Evolutionary conservation across 2,329 filamentous ascomycete genomes (phyloP).

Genomic region (Penicillium nordicum): DNA sequence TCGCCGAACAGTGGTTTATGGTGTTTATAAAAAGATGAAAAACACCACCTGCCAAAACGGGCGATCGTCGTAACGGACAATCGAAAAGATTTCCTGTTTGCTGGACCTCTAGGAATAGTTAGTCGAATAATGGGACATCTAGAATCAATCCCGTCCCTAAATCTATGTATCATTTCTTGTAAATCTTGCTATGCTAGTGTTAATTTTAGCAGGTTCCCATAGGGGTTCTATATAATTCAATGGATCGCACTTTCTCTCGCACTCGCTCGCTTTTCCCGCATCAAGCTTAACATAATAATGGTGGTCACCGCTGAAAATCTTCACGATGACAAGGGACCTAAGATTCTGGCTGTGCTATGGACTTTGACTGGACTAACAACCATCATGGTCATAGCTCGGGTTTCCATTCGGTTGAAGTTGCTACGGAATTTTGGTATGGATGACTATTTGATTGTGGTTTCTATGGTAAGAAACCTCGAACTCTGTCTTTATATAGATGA

Average conservation of each 20-base stretch:
- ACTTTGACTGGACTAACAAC: constrained; percentile 31
- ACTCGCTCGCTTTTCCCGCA: background rate
- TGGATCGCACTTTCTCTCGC: background rate
- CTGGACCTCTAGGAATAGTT: background rate
- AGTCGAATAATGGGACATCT: background rate
- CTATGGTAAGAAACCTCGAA: constrained; percentile 26
- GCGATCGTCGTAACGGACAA: background rate
- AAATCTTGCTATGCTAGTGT: background rate
- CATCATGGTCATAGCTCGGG: constrained; percentile 31
- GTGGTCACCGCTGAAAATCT: constrained; percentile 9
- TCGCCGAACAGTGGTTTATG: background rate
- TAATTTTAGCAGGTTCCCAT: background rate
- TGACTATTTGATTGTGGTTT: constrained; percentile 37
- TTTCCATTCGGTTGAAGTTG: constrained; percentile 34
- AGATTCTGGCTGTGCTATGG: constrained; percentile 33
- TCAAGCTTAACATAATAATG: constrained; percentile 6
- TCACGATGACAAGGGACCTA: constrained; percentile 35
- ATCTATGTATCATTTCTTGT: background rate
- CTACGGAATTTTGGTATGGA: constrained; percentile 36
- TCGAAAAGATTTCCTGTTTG: background rate
- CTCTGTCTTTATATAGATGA: background rate
- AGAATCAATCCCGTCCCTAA: background rate
- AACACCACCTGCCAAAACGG: background rate
- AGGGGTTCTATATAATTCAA: background rate
- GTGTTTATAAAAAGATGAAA: background rate